Percentiles rank a stretch among this genome's conserved stretches.
These are phyloP conservation scores for Apiospora malaysiana DNA, from an alignment of 2,329 filamentous ascomycete species.

Conservation along the genomic window DNA sequence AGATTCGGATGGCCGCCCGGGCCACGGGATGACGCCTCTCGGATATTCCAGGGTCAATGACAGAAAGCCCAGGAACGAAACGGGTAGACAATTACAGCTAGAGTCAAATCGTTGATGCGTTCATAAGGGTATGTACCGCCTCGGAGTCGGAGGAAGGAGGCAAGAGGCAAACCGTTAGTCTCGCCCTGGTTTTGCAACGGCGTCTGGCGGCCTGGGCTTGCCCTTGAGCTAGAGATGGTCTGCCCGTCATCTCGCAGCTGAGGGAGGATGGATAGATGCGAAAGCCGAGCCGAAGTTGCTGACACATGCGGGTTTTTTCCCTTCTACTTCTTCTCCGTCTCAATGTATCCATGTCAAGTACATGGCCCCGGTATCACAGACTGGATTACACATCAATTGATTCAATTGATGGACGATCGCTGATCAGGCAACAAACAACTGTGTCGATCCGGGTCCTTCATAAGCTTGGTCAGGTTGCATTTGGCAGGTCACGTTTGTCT, in stretches of 20 bases:
- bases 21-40: background rate
- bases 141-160: background rate
- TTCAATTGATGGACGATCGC: too few relatives aligned
- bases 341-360: background rate
- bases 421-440: too few relatives aligned
- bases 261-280: background rate
- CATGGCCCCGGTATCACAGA: background rate
- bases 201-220: background rate
- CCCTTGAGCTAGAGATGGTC: constrained; percentile 3
- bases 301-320: background rate
- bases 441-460: background rate
- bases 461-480: background rate
- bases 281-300: constrained; percentile 14
- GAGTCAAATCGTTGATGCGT: background rate
- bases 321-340: background rate
- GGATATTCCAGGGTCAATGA: constrained; percentile 1
- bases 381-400: background rate
- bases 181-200: background rate
- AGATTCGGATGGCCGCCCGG: background rate
- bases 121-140: background rate
- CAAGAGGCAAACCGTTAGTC: background rate
- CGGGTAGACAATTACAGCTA: background rate
- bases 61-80: background rate
- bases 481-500: background rate
- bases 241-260: background rate